Conservation (phyloP, 257 asterid species). For the Primulina tabacum region DNA sequence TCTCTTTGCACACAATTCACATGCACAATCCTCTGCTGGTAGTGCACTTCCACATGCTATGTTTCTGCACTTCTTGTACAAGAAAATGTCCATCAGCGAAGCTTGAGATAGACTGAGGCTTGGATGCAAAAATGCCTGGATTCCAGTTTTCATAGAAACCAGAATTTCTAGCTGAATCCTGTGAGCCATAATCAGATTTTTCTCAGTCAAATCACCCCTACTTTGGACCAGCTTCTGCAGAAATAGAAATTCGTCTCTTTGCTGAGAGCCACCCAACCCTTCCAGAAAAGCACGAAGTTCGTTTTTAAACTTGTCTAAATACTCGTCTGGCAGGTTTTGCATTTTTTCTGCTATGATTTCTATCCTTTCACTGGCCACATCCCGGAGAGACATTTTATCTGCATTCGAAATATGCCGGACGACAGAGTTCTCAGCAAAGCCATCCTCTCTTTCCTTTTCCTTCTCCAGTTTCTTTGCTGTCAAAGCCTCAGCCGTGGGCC, state of each 20-base stretch:
- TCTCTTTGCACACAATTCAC: slow-evolving; percentile 72
- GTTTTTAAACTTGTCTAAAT: slow-evolving; percentile 68
- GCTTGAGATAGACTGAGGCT: slow-evolving; percentile 92
- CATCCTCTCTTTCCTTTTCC: slow-evolving; percentile 69
- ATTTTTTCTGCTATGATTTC: slow-evolving; percentile 73
- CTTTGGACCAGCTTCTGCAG: slow-evolving; percentile 82
- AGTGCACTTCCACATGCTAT: slow-evolving; percentile 78
- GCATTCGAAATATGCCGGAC: slow-evolving; percentile 60
- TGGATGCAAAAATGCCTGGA: slow-evolving; percentile 92
- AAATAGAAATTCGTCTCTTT: slow-evolving; percentile 74
- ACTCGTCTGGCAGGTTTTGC: slow-evolving; percentile 80
- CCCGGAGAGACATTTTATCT: slow-evolving; percentile 70
- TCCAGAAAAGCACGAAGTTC: slow-evolving; percentile 90
- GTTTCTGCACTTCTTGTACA: slow-evolving; percentile 81
- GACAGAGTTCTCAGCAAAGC: slow-evolving; percentile 72
- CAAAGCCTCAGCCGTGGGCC: slow-evolving; percentile 83
- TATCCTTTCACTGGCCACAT: slow-evolving; percentile 77
- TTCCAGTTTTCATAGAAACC: slow-evolving; percentile 84
- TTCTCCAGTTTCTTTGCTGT: slow-evolving; percentile 52
- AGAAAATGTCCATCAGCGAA: slow-evolving; percentile 79
- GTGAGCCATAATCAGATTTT: slow-evolving; percentile 57
- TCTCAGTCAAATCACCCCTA: slow-evolving; percentile 78
- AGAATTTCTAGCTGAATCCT: slow-evolving; percentile 86
- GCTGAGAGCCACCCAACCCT: slow-evolving; percentile 83
- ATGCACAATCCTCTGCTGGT: slow-evolving; percentile 83